Conservation (phyloP, 2,329 filamentous ascomycete species). For the Aspergillus pseudotamarii region DNA sequence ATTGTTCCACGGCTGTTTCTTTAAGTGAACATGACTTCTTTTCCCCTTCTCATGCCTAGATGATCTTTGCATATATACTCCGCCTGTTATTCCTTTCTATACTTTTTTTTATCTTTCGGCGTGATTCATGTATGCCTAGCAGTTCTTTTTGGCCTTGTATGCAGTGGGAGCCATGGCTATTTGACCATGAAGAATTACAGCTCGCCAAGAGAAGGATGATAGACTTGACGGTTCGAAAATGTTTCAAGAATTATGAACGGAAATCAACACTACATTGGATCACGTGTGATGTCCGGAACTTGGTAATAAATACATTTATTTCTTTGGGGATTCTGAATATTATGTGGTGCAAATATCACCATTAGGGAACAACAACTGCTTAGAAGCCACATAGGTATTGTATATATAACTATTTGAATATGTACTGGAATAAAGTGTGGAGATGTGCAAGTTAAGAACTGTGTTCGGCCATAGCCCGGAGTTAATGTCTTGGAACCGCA, state of each 20-base stretch:
- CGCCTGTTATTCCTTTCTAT: conserved; percentile 19
- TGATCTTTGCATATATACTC: conserved; percentile 32
- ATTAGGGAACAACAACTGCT: background rate
- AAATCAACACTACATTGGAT: background rate
- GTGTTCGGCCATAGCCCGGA: conserved; percentile 16
- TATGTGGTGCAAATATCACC: background rate
- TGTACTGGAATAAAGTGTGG: background rate
- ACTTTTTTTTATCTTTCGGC: conserved; percentile 19
- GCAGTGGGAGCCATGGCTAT: conserved; percentile 9
- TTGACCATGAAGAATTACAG: background rate
- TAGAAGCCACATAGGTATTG: background rate
- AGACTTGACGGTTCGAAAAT: conserved; percentile 12
- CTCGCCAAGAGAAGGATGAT: conserved; percentile 9
- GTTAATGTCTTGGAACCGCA: conserved; percentile 13
- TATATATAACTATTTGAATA: background rate
- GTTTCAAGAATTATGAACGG: conserved; percentile 1
- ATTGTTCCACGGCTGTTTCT: conserved; percentile 22
- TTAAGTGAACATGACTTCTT: conserved; percentile 22
- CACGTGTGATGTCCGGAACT: background rate
- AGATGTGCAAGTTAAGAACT: background rate
- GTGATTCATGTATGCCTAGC: conserved; percentile 26
- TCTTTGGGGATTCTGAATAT: background rate
- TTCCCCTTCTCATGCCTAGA: conserved; percentile 24
- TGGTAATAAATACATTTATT: background rate
- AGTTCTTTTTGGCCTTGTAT: conserved; percentile 11